phyloP scores from a whole-genome alignment of 75 land plant species.

The Picea glauca region DNA sequence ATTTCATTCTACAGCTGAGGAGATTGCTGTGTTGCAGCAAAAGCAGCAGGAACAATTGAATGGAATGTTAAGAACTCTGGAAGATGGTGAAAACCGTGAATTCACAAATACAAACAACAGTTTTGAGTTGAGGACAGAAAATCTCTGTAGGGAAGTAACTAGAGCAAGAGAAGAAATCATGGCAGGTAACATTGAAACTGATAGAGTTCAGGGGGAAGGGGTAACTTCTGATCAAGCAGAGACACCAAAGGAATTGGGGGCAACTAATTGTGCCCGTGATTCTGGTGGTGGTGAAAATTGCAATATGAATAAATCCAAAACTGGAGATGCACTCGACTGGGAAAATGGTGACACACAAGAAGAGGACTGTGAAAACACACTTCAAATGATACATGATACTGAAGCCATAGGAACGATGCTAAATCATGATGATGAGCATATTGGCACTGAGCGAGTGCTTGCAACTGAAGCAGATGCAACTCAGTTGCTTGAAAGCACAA shows the following conservation, averaged over 20 bases:
- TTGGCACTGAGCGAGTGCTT: constrained; percentile 46
- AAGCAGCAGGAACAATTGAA: constrained; percentile 95
- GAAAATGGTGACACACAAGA: constrained; percentile 14
- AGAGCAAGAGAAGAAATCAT: constrained; percentile 7
- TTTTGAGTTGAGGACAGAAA: constrained; percentile 17
- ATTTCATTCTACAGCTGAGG: constrained; percentile 97
- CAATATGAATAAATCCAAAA: neutral
- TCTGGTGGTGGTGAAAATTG: constrained; percentile 23
- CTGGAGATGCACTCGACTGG: constrained; percentile 6
- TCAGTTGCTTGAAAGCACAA: constrained; percentile 24
- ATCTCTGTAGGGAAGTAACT: constrained; percentile 11
- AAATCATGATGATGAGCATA: constrained; percentile 18
- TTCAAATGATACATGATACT: constrained; percentile 32
- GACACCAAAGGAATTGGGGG: constrained; percentile 16
- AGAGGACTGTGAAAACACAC: constrained; percentile 34
- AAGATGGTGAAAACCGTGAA: constrained; percentile 84
- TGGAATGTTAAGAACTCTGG: constrained; percentile 82
- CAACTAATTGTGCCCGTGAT: constrained; percentile 20
- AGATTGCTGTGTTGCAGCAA: constrained; percentile 74
- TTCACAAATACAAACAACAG: constrained; percentile 41
- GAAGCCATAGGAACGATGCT: constrained; percentile 37
- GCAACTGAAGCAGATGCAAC: constrained; percentile 48
- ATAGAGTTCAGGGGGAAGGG: neutral
- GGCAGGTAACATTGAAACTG: constrained; percentile 6
- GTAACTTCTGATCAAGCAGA: constrained; percentile 21